phyloP scores from a whole-genome alignment of 768 basidiomycete species.

The Infundibulicybe gibba region DNA sequence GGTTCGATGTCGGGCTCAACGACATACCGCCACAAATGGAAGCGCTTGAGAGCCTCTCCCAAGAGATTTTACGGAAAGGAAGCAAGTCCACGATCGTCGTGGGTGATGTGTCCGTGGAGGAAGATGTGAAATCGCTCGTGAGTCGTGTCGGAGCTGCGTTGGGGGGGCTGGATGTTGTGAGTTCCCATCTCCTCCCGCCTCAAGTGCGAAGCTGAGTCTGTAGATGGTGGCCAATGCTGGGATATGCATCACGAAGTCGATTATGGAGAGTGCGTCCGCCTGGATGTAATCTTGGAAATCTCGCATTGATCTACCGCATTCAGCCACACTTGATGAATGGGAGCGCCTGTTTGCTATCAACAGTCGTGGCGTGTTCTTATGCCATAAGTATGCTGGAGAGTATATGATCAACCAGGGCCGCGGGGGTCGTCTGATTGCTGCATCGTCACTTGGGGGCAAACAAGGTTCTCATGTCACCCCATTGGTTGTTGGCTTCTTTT shows the following conservation, averaged over 20 bases:
- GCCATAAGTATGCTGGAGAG: constrained; percentile 27
- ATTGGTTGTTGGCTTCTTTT: not conserved
- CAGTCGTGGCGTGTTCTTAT: constrained; percentile 24
- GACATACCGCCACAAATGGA: constrained; percentile 16
- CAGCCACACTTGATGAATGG: constrained; percentile 21
- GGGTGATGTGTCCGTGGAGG: not conserved
- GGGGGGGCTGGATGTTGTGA: constrained; percentile 23
- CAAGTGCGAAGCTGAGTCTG: not conserved
- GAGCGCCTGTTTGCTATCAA: constrained; percentile 24
- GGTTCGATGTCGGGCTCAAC: constrained; percentile 33
- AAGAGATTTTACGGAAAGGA: not conserved
- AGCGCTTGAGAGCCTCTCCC: not conserved
- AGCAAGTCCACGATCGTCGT: not conserved
- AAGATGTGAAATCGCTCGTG: not conserved
- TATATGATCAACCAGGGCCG: constrained; percentile 31
- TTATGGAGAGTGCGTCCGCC: constrained; percentile 16
- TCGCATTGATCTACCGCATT: not conserved
- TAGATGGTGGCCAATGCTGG: constrained; percentile 36
- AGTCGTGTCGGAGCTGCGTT: not conserved
- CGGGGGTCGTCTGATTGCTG: constrained; percentile 29
- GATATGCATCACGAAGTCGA: constrained; percentile 11
- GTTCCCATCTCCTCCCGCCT: constrained; percentile 2
- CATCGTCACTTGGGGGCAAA: constrained; percentile 27
- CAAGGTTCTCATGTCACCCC: constrained; percentile 14
- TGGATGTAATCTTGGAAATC: not conserved